A percentile compares a stretch with the other conserved stretches of the same genome.
phyloP scores from a whole-genome alignment of 169 alveolate genomes.

The Ichthyophthirius multifiliis region DNA sequence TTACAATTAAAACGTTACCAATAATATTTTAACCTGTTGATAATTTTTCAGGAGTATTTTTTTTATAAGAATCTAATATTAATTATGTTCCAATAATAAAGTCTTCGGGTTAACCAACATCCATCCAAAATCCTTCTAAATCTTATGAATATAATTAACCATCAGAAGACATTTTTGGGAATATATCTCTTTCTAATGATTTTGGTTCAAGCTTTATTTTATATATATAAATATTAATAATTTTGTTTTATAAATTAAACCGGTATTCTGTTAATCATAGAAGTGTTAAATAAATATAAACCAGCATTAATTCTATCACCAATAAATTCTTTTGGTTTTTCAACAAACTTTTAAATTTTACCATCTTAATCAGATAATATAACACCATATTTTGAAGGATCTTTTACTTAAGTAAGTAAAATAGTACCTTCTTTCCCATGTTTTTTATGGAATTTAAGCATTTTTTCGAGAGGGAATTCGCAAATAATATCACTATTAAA shows the following conservation, averaged over 20 bases:
- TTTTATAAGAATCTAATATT: conserved; percentile 56
- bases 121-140: conserved; percentile 90
- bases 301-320: conserved; percentile 90
- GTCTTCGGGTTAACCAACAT: conserved; percentile 93
- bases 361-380: conserved; percentile 89
- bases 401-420: conserved; percentile 91
- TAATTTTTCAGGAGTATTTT: conserved; percentile 23
- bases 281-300: conserved; percentile 86
- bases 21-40: conserved; percentile 53
- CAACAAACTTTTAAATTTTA: conserved; percentile 89
- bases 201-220: conserved; percentile 84
- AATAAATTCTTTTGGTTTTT: conserved; percentile 92
- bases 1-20: conserved; percentile 60
- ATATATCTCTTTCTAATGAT: conserved; percentile 94
- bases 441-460: conserved; percentile 90
- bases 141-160: conserved; percentile 74
- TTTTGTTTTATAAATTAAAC: too few species aligned
- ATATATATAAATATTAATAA: too few species aligned
- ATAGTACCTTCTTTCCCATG: conserved; percentile 83
- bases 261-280: conserved; percentile 86
- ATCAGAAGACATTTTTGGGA: conserved; percentile 94
- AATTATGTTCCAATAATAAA: conserved; percentile 81
- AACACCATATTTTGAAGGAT: conserved; percentile 97
- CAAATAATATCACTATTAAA: conserved; percentile 96
- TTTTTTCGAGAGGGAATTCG: conserved; percentile 93